Conservation (phyloP, 371 early-diverging fungal species). For the Mucor lusitanicus region DNA sequence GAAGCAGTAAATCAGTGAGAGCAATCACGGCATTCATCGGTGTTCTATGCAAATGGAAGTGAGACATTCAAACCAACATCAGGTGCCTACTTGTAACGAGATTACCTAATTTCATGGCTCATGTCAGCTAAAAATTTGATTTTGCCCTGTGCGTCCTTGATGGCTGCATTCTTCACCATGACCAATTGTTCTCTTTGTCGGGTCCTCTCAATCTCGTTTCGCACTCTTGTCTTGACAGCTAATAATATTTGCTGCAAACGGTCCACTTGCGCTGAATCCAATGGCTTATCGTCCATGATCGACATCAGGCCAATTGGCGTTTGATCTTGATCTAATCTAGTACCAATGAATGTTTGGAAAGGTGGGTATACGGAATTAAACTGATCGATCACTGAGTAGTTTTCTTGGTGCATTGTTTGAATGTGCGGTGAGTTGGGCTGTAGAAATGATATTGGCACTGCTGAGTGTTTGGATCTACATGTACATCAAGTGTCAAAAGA, state of each 20-base stretch:
- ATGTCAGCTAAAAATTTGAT: conserved; percentile 64
- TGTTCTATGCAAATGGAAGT: conserved; percentile 30
- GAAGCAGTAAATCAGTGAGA: conserved; percentile 56
- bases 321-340: conserved; percentile 15
- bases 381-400: conserved; percentile 11
- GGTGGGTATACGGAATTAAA: conserved; percentile 9
- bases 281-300: conserved; percentile 19
- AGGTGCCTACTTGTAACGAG: not conserved
- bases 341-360: conserved; percentile 20
- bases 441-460: conserved; percentile 11
- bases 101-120: conserved; percentile 54
- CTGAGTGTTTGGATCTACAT: conserved; percentile 16
- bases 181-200: conserved; percentile 47
- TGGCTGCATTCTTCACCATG: conserved; percentile 53
- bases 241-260: conserved; percentile 23
- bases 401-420: conserved; percentile 12
- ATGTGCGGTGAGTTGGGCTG: conserved; percentile 13
- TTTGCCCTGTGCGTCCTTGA: conserved; percentile 59
- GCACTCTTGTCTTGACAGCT: conserved; percentile 37
- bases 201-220: conserved; percentile 50
- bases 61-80: too few relatives aligned
- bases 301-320: conserved; percentile 20
- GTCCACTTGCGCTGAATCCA: conserved; percentile 13
- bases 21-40: conserved; percentile 70
- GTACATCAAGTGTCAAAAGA: not conserved